phyloP scores from a whole-genome alignment of 768 basidiomycete species.

The Cantharellus cinnabarinus region DNA sequence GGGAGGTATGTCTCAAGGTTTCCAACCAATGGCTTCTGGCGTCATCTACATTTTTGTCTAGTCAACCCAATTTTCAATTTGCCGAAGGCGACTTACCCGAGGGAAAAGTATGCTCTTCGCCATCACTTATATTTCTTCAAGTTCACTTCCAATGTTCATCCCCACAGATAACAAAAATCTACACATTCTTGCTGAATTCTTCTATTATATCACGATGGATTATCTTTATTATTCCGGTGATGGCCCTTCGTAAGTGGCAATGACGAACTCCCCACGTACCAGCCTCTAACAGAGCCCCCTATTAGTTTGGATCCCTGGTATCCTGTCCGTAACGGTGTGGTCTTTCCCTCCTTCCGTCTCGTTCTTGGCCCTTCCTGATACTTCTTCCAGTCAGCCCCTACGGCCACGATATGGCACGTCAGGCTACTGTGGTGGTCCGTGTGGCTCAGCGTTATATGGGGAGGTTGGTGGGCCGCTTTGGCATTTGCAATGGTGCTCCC shows the following conservation, averaged over 20 bases:
- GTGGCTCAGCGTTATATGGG: slow-evolving; percentile 68
- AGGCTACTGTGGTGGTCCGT: slow-evolving; percentile 61
- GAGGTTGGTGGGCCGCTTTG: slow-evolving; percentile 61
- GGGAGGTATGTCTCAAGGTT: slow-evolving; percentile 13
- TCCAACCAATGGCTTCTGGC: neutral
- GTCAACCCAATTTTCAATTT: slow-evolving; percentile 10
- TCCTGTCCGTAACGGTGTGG: slow-evolving; percentile 28
- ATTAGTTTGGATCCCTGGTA: slow-evolving; percentile 25
- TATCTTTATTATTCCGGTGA: slow-evolving; percentile 22
- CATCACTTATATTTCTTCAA: neutral
- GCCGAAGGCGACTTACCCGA: slow-evolving; percentile 44
- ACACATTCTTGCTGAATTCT: slow-evolving; percentile 52
- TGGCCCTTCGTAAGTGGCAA: slow-evolving; percentile 3
- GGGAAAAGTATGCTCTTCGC: slow-evolving; percentile 22
- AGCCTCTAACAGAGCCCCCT: neutral
- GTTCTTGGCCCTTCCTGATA: no score
- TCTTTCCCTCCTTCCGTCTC: no score
- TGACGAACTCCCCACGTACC: neutral
- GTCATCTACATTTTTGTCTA: neutral
- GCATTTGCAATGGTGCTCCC: slow-evolving; percentile 29
- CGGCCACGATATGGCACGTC: slow-evolving; percentile 42
- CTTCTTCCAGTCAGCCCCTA: slow-evolving; percentile 16
- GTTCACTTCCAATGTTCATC: neutral
- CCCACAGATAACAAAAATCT: slow-evolving; percentile 35
- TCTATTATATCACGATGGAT: slow-evolving; percentile 68